Percentiles rank a stretch among this genome's conserved stretches.
Evolutionary conservation across 1,284 basidiomycete species (phyloP).

Genomic region (Fistulina hepatica): DNA sequence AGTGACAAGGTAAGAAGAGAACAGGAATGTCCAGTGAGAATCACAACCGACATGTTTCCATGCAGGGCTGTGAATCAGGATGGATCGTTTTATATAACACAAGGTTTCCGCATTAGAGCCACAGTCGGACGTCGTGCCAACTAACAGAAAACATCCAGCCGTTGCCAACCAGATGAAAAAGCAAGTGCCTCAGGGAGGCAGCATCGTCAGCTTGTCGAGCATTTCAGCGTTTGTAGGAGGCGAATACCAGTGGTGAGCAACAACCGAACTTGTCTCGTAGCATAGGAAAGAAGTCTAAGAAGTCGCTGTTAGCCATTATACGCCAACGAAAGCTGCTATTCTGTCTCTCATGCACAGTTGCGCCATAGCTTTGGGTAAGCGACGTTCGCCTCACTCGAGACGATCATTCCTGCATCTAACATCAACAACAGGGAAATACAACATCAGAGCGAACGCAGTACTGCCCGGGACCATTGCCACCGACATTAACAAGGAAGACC

Average conservation of each 20-base stretch:
- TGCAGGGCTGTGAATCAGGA: constrained; percentile 71
- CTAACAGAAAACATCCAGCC: constrained; percentile 28
- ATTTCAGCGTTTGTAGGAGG: constrained; percentile 76
- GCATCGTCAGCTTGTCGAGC: constrained; percentile 66
- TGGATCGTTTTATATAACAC: constrained; percentile 67
- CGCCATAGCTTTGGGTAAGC: constrained; percentile 67
- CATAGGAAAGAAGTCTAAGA: neutral
- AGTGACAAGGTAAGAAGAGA: too few species aligned
- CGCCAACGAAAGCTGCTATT: constrained; percentile 74
- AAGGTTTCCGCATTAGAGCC: constrained; percentile 32
- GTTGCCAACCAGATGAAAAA: constrained; percentile 69
- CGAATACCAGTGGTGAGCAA: constrained; percentile 51
- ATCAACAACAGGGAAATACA: too few species aligned
- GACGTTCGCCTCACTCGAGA: too few species aligned
- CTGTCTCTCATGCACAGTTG: constrained; percentile 78
- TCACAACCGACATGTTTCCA: too few species aligned
- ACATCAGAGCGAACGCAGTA: constrained; percentile 62
- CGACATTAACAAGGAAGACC: constrained; percentile 70
- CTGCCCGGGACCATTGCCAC: constrained; percentile 69
- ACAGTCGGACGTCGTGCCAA: neutral
- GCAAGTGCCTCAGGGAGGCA: constrained; percentile 61
- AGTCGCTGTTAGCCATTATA: constrained; percentile 47
- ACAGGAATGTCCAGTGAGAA: too few species aligned
- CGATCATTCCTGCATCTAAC: too few species aligned
- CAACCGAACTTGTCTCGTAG: neutral